These are phyloP conservation scores for Penicillium crystallinum DNA, from an alignment of 495 filamentous ascomycete genomes.

Conservation along the genomic window DNA sequence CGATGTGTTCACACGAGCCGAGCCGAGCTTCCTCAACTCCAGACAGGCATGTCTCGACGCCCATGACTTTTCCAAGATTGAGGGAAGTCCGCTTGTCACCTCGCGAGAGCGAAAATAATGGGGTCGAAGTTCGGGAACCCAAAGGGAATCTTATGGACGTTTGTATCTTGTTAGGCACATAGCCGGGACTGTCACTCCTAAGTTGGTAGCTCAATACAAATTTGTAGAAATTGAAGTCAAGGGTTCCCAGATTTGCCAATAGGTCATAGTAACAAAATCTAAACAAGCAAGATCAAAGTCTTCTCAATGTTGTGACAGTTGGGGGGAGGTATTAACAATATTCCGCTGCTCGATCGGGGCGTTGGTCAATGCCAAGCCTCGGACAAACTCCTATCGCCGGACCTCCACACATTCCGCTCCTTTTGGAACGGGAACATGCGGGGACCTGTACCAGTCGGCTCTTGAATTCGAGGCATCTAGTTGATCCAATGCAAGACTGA, in stretches of 20 bases:
- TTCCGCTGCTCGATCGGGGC: no score
- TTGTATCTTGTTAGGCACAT: not conserved
- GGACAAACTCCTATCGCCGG: not conserved
- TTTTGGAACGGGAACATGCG: not conserved
- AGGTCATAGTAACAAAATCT: no score
- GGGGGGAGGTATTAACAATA: no score
- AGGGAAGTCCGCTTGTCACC: slow-evolving; percentile 32
- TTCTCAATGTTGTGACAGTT: no score
- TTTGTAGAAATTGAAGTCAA: no score
- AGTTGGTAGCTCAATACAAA: no score
- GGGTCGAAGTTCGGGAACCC: not conserved
- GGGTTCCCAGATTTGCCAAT: no score
- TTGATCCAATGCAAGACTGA: not conserved
- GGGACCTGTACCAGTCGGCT: not conserved
- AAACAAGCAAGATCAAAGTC: no score
- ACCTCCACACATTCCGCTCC: not conserved
- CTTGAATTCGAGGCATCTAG: not conserved
- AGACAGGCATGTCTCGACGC: slow-evolving; percentile 60
- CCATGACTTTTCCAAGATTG: slow-evolving; percentile 47
- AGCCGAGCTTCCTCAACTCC: slow-evolving; percentile 49
- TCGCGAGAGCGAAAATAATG: slow-evolving; percentile 4
- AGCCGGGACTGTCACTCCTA: no score
- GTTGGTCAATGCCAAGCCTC: not conserved
- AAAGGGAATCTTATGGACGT: not conserved
- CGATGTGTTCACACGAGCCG: slow-evolving; percentile 44